phyloP scores from a whole-genome alignment of 1,139 yeast species.

The Hansenula lynferdii region DNA sequence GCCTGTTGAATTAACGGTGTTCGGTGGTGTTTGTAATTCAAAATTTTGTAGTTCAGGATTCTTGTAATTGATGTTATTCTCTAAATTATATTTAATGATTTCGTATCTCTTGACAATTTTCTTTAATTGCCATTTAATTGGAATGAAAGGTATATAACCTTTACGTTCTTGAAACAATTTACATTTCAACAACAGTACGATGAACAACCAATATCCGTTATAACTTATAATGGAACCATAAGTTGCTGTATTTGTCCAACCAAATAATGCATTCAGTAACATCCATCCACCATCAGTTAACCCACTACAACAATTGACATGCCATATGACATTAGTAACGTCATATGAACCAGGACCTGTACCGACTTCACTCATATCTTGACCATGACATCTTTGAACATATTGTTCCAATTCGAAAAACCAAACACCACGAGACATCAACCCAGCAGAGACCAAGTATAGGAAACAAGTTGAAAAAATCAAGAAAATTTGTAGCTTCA shows the following conservation, averaged over 20 bases:
- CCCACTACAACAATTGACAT: slow-evolving; percentile 95
- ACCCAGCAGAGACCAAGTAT: slow-evolving; percentile 84
- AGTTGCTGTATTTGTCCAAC: slow-evolving; percentile 96
- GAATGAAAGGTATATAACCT: slow-evolving; percentile 57
- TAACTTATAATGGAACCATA: slow-evolving; percentile 86
- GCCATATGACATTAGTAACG: slow-evolving; percentile 79
- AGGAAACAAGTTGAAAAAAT: slow-evolving; percentile 81
- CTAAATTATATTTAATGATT: slow-evolving; percentile 24
- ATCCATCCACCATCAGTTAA: slow-evolving; percentile 91
- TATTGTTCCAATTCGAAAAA: slow-evolving; percentile 71
- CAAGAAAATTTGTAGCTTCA: slow-evolving; percentile 77
- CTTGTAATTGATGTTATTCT: slow-evolving; percentile 22
- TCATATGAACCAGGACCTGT: slow-evolving; percentile 95
- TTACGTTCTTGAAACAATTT: slow-evolving; percentile 56
- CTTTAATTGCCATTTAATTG: slow-evolving; percentile 54
- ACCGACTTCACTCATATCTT: slow-evolving; percentile 87
- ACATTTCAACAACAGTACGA: slow-evolving; percentile 47
- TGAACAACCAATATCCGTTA: slow-evolving; percentile 66
- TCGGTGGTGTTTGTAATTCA: neutral
- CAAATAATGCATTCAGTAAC: slow-evolving; percentile 84
- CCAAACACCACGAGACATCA: slow-evolving; percentile 90
- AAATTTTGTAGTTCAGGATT: neutral
- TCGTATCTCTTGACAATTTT: slow-evolving; percentile 45
- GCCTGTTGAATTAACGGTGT: neutral
- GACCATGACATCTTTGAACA: slow-evolving; percentile 66